A percentile compares a stretch with the other conserved stretches of the same genome.
These are phyloP conservation scores for Cutaneotrichosporon spelunceum DNA, from an alignment of 1,284 basidiomycete species.

Conservation along the genomic window DNA sequence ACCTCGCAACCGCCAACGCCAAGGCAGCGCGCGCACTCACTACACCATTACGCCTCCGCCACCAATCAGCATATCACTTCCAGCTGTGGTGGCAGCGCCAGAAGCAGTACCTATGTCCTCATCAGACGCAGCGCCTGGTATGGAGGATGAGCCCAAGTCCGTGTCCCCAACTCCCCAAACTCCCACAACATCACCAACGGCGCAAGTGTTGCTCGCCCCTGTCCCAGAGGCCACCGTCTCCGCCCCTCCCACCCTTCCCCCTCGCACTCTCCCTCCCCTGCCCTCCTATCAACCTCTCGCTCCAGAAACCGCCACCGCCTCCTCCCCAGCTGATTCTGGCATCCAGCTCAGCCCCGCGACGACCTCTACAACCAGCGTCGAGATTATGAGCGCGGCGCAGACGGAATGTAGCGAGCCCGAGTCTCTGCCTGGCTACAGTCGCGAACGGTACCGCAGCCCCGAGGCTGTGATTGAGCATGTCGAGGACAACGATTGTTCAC, in stretches of 20 bases:
- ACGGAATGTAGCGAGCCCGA: neutral
- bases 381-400: neutral
- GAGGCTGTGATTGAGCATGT: constrained; percentile 42
- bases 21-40: constrained; percentile 2
- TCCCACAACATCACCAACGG: neutral
- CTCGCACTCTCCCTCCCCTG: neutral
- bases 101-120: neutral
- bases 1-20: neutral
- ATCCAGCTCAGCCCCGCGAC: neutral
- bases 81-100: neutral
- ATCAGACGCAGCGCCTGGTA: neutral
- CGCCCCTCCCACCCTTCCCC: neutral
- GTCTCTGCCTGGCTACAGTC: constrained; percentile 7
- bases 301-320: neutral
- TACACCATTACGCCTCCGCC: constrained; percentile 1
- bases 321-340: neutral
- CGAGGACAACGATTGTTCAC: constrained; percentile 35
- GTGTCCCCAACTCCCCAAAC: neutral
- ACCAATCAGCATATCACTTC: neutral
- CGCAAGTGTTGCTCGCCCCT: neutral
- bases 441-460: constrained; percentile 35
- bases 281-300: neutral
- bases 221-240: neutral
- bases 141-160: neutral
- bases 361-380: neutral